These are phyloP conservation scores for Chrysanthemum lavandulifolium DNA, from an alignment of 129 eudicot species.

Conservation along the genomic window DNA sequence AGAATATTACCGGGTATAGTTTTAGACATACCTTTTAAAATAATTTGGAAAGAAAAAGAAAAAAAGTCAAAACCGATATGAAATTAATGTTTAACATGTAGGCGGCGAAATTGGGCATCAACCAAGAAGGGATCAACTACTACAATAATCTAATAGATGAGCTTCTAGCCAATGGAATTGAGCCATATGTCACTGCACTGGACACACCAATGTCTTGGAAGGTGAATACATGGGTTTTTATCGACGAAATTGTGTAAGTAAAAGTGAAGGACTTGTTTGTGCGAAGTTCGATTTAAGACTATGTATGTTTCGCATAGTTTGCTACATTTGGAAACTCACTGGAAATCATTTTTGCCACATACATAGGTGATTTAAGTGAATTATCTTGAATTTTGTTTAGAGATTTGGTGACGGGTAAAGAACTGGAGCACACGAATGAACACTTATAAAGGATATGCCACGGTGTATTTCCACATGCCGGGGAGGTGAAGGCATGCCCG, in stretches of 20 bases:
- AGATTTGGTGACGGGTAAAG: slow-evolving; percentile 42
- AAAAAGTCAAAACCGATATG: background rate
- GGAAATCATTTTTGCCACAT: background rate
- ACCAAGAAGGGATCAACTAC: too few relatives aligned
- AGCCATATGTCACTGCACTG: too few relatives aligned
- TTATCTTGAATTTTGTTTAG: slow-evolving; percentile 34
- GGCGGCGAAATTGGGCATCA: too few relatives aligned
- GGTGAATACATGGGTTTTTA: too few relatives aligned
- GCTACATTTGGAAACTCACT: background rate
- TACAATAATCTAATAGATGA: too few relatives aligned
- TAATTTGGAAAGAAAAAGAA: background rate
- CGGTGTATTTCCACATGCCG: slow-evolving; percentile 29
- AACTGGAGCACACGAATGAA: slow-evolving; percentile 33
- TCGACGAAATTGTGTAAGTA: too few relatives aligned
- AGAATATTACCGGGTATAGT: slow-evolving; percentile 37
- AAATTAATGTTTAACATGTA: background rate
- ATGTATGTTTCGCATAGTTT: background rate
- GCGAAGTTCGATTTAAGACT: background rate
- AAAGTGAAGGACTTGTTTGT: too few relatives aligned
- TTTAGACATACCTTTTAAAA: background rate
- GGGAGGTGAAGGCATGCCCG: slow-evolving; percentile 19
- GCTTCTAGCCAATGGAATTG: too few relatives aligned
- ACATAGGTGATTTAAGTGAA: slow-evolving; percentile 22
- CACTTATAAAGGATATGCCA: slow-evolving; percentile 24
- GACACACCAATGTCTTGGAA: too few relatives aligned